Evolutionary conservation across 805 yeast genomes (phyloP).

Genomic region (Saccharomycopsis vini): DNA sequence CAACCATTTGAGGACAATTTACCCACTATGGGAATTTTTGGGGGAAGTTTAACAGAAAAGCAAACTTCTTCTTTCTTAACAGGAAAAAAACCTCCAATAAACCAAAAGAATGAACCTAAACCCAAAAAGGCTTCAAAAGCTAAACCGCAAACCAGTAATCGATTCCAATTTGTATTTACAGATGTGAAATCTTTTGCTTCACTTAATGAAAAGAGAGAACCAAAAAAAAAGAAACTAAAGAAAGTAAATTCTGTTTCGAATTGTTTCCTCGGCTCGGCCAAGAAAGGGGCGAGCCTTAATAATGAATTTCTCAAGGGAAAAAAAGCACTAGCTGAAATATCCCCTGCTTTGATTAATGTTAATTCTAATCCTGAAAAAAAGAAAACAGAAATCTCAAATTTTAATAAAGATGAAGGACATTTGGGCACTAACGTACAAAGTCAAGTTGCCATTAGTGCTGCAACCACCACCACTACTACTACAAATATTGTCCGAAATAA

Average conservation of each 20-base stretch:
- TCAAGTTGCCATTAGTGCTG: too few relatives aligned
- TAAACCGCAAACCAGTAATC: background rate
- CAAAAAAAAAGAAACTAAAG: background rate
- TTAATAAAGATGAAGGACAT: too few relatives aligned
- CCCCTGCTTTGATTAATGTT: background rate
- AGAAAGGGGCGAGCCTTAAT: background rate
- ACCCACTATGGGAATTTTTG: conserved; percentile 18
- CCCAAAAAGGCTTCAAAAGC: background rate
- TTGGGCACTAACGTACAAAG: too few relatives aligned
- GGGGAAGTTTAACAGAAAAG: conserved; percentile 4
- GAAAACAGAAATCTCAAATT: background rate
- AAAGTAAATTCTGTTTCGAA: too few relatives aligned
- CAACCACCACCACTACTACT: too few relatives aligned
- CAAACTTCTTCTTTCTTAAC: background rate
- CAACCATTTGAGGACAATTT: background rate
- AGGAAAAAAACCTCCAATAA: background rate
- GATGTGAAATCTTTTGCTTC: conserved; percentile 11
- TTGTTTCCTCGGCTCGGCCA: too few relatives aligned
- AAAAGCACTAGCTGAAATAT: background rate
- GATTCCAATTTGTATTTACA: conserved; percentile 16
- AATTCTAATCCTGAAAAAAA: background rate
- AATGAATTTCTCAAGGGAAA: background rate
- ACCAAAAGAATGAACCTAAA: background rate
- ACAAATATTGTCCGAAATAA: too few relatives aligned
- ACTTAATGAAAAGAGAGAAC: background rate